Evolutionary conservation across 257 asterid species (phyloP).

Genomic region (Capsicum baccatum): DNA sequence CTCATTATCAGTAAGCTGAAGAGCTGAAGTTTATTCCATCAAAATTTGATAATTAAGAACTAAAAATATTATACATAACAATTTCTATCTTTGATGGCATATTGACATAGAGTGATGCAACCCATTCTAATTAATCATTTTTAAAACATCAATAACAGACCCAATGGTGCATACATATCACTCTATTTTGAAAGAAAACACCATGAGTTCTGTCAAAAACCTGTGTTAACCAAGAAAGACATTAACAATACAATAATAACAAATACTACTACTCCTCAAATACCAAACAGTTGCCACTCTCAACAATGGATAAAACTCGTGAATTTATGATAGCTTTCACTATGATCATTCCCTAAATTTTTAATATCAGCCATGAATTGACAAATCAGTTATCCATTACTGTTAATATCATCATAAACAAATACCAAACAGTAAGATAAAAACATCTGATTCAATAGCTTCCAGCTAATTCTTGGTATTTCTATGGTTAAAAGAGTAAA

Average conservation of each 20-base stretch:
- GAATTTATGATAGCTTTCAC: neutral
- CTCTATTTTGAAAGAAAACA: neutral
- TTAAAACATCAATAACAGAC: neutral
- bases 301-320: neutral
- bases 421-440: neutral
- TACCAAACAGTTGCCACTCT: neutral
- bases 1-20: neutral
- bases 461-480: neutral
- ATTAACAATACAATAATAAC: neutral
- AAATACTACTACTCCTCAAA: neutral
- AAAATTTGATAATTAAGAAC: neutral
- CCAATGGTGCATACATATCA: too few species aligned
- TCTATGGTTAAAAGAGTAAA: constrained; percentile 23
- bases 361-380: neutral
- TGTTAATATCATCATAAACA: constrained; percentile 16
- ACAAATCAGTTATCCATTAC: constrained; percentile 1
- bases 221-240: neutral
- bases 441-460: constrained; percentile 2
- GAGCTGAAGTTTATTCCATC: neutral
- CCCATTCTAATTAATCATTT: neutral
- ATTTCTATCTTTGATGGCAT: neutral
- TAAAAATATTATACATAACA: neutral
- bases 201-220: neutral
- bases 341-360: neutral
- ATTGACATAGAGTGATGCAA: neutral